Percentiles rank a stretch among this genome's conserved stretches.
Conservation (phyloP, 1,284 basidiomycete genomes). For the Microbotryomycetes sp. region DNA sequence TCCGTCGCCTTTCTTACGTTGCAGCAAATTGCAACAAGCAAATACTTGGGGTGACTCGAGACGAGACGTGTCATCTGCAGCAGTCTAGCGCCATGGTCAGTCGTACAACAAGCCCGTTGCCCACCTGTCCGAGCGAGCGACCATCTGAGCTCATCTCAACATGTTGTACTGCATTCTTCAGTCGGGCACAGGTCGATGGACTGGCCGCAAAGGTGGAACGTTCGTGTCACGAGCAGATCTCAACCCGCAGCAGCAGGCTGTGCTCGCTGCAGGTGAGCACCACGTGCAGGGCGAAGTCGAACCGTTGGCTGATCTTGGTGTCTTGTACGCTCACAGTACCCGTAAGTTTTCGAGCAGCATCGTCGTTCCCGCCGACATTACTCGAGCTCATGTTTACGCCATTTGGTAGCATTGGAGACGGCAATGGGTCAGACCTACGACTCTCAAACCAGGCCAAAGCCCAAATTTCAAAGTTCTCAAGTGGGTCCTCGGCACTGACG, state of each 20-base stretch:
- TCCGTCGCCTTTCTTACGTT: too few relatives aligned
- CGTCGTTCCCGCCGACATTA: conserved; percentile 4
- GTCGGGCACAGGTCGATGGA: background rate
- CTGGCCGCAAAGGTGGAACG: background rate
- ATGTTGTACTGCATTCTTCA: too few relatives aligned
- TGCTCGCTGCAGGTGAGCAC: background rate
- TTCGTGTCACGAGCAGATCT: background rate
- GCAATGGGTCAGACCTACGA: conserved; percentile 25
- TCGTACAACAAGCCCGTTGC: too few relatives aligned
- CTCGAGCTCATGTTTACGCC: background rate
- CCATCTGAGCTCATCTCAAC: too few relatives aligned
- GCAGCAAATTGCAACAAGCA: too few relatives aligned
- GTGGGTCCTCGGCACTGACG: conserved; percentile 22
- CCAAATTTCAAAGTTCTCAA: conserved; percentile 23
- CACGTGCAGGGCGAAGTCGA: background rate
- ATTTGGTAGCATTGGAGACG: conserved; percentile 14
- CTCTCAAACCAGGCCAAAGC: conserved; percentile 20
- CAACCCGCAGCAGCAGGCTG: background rate
- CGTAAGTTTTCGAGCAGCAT: too few relatives aligned
- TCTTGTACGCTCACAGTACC: too few relatives aligned
- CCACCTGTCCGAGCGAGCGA: too few relatives aligned
- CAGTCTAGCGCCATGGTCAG: too few relatives aligned
- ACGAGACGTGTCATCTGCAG: too few relatives aligned
- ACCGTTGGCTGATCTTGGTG: too few relatives aligned
- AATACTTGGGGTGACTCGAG: too few relatives aligned